Base-by-base conservation (phyloP, 1,284 basidiomycete species). In the Ganoderma sinense region DNA sequence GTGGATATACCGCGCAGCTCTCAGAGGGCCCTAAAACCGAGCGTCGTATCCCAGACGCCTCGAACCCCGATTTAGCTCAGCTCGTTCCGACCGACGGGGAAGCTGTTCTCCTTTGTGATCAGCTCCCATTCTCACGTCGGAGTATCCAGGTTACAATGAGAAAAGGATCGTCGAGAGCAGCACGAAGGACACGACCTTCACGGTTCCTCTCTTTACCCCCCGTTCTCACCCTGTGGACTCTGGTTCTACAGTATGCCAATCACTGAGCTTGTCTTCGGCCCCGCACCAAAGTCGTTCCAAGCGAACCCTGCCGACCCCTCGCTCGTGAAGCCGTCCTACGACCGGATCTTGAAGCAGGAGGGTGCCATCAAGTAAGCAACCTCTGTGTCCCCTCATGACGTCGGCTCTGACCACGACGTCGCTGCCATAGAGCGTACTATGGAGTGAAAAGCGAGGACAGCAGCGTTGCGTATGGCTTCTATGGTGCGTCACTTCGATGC, bases 371-470 rank as follows among this genome's bases (percentile, higher is more conserved):
- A 73, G 75, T 75, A 58, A 31, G 75, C 61, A n/a, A 18, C 51
- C 1, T 41, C 26, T 48, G 16, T 7, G 20, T 48, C 45, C 45
- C 45, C 36, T 36, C 33, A 53, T 29, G 11, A 1, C 26, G 23
- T 29, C 13, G 20, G 18, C 29, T 26, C 60, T 61, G 31, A 62
- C 40, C 29, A 31, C 58, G 14, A 55, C 48, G 11, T 51, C 36
- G 13, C 20, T 4, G 51, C 1, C 63, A 20, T 59, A 77, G 75
- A 62, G 68, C 68, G 36, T 75, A 74, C 66, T 72, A 69, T 33
- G 76, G 76, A 2, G 55, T 75, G 4, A 64, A 75, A 56, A 58
- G 69, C 20, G 76, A 77, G 58, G 75, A 77, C 51, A 67, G 69
- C 36, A 70, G 66, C 51, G 71, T 71, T 13, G 67, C 62, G 8